Percentiles rank a stretch among this genome's conserved stretches.
Evolutionary conservation across 106 monocot genomes (phyloP).

Genomic region (Chionographis japonica): DNA sequence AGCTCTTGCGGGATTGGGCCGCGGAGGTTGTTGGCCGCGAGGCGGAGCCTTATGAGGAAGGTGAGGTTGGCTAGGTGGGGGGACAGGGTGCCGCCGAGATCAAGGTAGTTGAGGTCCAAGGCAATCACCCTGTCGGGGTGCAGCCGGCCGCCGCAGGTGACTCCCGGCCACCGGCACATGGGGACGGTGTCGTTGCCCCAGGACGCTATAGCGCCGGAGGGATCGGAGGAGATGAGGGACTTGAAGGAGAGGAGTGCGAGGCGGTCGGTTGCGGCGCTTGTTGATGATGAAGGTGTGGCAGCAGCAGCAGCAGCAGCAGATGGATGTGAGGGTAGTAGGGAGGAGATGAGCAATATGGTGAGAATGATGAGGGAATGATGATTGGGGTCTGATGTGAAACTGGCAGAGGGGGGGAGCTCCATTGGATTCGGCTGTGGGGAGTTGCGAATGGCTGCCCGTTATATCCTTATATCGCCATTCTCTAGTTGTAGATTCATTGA

Average conservation of each 20-base stretch:
- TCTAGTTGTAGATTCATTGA: no score
- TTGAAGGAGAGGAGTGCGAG: conserved; percentile 28
- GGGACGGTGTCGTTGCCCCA: conserved; percentile 18
- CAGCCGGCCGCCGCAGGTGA: conserved; percentile 8
- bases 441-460: no score
- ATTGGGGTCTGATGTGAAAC: no score
- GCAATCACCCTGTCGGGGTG: conserved; percentile 5
- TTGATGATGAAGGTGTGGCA: no score
- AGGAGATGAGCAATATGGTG: no score
- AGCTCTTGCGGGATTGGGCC: conserved; percentile 18
- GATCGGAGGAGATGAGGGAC: conserved; percentile 3
- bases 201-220: background rate
- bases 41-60: conserved; percentile 11
- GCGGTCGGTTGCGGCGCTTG: background rate
- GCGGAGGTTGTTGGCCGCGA: conserved; percentile 8
- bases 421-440: no score
- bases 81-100: conserved; percentile 1
- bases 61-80: conserved; percentile 22
- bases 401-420: no score
- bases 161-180: conserved; percentile 28
- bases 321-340: no score
- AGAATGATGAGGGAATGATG: no score
- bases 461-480: no score
- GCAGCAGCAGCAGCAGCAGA: no score
- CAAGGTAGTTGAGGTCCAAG: background rate